Conservation (phyloP, 169 alveolate genomes). For the Eimeria sp. region DNA sequence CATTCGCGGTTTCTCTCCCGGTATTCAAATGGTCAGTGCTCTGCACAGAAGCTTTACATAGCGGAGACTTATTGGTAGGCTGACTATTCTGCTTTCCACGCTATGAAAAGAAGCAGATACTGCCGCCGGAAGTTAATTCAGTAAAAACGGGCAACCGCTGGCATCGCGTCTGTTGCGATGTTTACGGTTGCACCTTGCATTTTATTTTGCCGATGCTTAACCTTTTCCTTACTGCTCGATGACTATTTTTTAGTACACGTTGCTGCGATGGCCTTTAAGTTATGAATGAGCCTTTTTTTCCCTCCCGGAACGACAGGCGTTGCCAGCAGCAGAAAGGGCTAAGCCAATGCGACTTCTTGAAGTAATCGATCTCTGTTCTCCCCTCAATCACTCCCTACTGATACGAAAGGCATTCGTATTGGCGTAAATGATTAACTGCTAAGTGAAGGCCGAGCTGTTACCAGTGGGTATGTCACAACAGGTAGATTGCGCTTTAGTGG, state of each 20-base stretch:
- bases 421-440: not conserved
- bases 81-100: not conserved
- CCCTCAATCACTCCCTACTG: not conserved
- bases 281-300: not conserved
- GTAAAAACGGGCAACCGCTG: not conserved
- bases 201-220: not conserved
- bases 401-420: not conserved
- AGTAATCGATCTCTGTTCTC: not conserved
- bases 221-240: not conserved
- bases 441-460: not conserved
- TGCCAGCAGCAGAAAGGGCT: not conserved
- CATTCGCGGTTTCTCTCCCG: not conserved
- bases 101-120: not conserved
- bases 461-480: not conserved
- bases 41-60: not conserved
- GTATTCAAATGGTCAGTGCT: not conserved
- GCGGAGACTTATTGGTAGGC: not conserved
- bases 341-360: not conserved
- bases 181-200: not conserved
- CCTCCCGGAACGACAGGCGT: not conserved
- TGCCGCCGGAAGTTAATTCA: not conserved
- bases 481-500: not conserved
- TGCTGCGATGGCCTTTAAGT: not conserved
- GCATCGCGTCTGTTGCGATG: not conserved
- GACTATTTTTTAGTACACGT: not conserved